Base-by-base conservation (phyloP, 2,329 filamentous ascomycete species). In the Exophiala sp. region DNA sequence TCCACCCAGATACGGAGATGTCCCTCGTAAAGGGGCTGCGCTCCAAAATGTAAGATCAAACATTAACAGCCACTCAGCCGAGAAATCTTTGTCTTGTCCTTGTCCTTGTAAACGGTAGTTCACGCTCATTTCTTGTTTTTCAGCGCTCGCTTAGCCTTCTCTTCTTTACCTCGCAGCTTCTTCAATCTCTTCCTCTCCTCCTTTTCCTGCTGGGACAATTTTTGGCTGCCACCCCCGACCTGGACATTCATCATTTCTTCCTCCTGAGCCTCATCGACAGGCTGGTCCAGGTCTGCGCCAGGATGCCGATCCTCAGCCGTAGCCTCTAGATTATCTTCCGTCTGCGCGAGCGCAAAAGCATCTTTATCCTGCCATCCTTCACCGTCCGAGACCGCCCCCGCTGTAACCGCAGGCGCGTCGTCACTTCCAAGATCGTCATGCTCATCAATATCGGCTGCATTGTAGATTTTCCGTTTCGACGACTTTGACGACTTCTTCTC, bases 201-300 rank as follows among this genome's bases (percentile, higher is more conserved):
- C 39, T 51, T 58, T 23, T 46, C 38, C 24, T 40, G 27, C 37
- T 43, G 35, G 19, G 13, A 56, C 42, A 14, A 37, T 27, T 32
- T 27, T 32, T n/a, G 29, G 29, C 11, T n/a, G 6, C 11, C 29
- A 23, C 58, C 68, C 35, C 67, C 66, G 43, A 58, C 60, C 7
- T 67, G 21, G 54, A 70, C n/a, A 55, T 56, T 10, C 27, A 66
- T 13, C 63, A 69, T 18, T 66, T 68, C 29, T 10, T 70, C 32
- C 42, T 62, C 6, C 69, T 69, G 48, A 56, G 64, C 2, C 22
- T 66, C 1, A 55, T 66, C 4, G 65, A 65, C 10, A 50, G 68
- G 23, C 14, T 66, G 2, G 58, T 66, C 7, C 68, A 72, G 56
- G 55, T 58, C 23, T n/a, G 50, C 53, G n/a, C 53, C 50, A 14